Evolutionary conservation across 1,139 yeast genomes (phyloP).

Genomic region (Protomyces lactucae-debilis): DNA sequence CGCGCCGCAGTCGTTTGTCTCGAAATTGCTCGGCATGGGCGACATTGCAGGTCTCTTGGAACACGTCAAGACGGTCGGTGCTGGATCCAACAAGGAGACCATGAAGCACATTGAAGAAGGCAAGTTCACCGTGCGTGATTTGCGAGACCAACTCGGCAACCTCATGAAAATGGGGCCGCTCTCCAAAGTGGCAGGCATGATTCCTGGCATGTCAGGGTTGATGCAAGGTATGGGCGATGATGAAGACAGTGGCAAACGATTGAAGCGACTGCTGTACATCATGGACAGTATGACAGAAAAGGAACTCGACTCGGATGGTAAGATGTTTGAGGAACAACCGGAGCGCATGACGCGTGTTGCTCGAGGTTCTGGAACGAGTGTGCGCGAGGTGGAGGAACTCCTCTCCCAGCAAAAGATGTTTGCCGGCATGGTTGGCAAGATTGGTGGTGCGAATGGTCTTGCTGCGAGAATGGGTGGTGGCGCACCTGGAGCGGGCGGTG

Average conservation of each 20-base stretch:
- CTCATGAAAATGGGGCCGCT: conserved; percentile 93
- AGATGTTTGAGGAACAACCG: conserved; percentile 73
- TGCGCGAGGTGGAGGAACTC: conserved; percentile 89
- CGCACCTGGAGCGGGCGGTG: conserved; percentile 37
- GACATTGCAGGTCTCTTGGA: conserved; percentile 92
- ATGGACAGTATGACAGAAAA: conserved; percentile 91
- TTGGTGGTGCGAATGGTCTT: conserved; percentile 51
- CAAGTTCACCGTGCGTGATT: conserved; percentile 82
- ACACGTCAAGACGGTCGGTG: conserved; percentile 80
- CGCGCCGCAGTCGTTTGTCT: conserved; percentile 81
- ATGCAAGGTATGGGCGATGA: conserved; percentile 60
- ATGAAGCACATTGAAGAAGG: conserved; percentile 94
- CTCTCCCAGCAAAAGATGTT: conserved; percentile 88
- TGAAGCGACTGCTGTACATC: conserved; percentile 84
- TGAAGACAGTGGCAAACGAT: conserved; percentile 77
- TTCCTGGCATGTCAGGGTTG: conserved; percentile 80
- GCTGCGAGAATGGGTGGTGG: conserved; percentile 42
- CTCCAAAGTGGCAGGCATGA: conserved; percentile 88
- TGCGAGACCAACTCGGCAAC: conserved; percentile 92
- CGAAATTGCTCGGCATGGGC: conserved; percentile 89
- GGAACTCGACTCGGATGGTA: conserved; percentile 88
- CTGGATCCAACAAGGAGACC: conserved; percentile 79
- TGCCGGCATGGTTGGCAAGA: conserved; percentile 84
- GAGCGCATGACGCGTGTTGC: conserved; percentile 85
- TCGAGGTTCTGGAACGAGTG: conserved; percentile 91